Evolutionary conservation across 306 rosid genomes (phyloP), one percentile per base, ranked within the genome.

Genomic region (Dalbergia cultrata): DNA sequence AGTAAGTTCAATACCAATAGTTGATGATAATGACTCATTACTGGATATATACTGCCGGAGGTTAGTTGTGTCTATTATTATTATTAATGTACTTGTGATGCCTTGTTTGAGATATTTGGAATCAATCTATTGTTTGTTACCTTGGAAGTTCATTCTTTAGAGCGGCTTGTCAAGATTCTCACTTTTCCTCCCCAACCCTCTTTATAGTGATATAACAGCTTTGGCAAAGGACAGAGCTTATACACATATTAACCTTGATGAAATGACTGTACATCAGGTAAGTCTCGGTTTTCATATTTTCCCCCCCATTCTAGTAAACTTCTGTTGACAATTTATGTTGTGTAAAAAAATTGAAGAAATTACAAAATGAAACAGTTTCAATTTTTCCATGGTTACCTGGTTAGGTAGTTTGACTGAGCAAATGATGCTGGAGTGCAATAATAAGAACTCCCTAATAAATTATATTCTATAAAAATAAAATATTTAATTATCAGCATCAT

Each of bases 221-320:
- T 90, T 96, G 92, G 99, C 99, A 61, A 96, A 88, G 88, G 99
- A 93, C 90, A 93, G 93, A 82, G 93, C 93, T 62, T 96, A 96
- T 81, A 88, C 98, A 54, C 97, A 85, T 59, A 89, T 89, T 62
- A 96, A 96, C 87, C 94, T 96, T 50, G 97, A 96, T 72, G 99
- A 92, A 80, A 92, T 96, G 92, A 96, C 98, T 59, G 87, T 96
- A 78, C 96, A 96, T 79, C 99, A 92, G 97, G 99, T 89, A 84
- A 80, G 72, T 67, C 19, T 70, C 50, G 19, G 61, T 49, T 49
- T 52, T 43, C 4, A 17, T 18, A 13, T 61, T 31, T 64, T 50
- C 8, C 7, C 4, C 4, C 13, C 17, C 37, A 33, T 64, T 53
- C 67, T 62, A 35, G 26, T 76, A 53, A 79, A 53, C 63, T 72